A percentile compares a stretch with the other conserved stretches of the same genome.
phyloP scores from a whole-genome alignment of 192 early-diverging fungal genomes.

The Coemansia sp. region DNA sequence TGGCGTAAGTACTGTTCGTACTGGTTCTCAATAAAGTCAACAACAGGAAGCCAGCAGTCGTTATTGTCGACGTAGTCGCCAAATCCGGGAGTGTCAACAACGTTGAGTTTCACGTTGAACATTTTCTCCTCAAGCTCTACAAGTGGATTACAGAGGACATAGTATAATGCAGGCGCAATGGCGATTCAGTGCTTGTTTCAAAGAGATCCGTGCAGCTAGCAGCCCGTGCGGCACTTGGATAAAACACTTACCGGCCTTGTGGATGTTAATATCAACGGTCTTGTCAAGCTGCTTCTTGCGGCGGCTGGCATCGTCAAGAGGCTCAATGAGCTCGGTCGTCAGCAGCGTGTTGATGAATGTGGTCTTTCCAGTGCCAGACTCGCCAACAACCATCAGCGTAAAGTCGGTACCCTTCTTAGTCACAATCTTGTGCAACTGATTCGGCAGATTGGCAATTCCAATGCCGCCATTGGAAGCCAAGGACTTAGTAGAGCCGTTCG shows the following conservation, averaged over 20 bases:
- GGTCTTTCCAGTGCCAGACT: slow-evolving; percentile 97
- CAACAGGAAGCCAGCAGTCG: slow-evolving; percentile 96
- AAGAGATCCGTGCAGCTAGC: slow-evolving; percentile 1
- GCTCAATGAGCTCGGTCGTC: slow-evolving; percentile 90
- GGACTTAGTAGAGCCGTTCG: slow-evolving; percentile 36
- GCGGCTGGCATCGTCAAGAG: slow-evolving; percentile 73
- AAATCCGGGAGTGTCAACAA: slow-evolving; percentile 90
- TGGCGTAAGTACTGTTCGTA: slow-evolving; percentile 92
- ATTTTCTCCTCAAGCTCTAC: slow-evolving; percentile 95
- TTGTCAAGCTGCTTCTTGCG: slow-evolving; percentile 89
- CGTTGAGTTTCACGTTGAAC: slow-evolving; percentile 93
- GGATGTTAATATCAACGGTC: slow-evolving; percentile 98
- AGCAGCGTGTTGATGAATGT: slow-evolving; percentile 99
- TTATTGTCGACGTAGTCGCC: slow-evolving; percentile 91
- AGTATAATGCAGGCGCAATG: background rate
- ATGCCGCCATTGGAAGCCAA: slow-evolving; percentile 61
- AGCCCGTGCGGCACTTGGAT: background rate
- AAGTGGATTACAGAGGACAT: slow-evolving; percentile 12
- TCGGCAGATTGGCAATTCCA: slow-evolving; percentile 97
- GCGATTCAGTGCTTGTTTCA: slow-evolving; percentile 88
- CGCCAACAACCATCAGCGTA: slow-evolving; percentile 95
- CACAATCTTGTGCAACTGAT: slow-evolving; percentile 98
- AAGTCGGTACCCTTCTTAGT: slow-evolving; percentile 95
- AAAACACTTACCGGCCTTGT: slow-evolving; percentile 73
- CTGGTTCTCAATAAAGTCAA: slow-evolving; percentile 98